phyloP scores from a whole-genome alignment of 2,329 filamentous ascomycete species.

The Lachnellula hyalina region DNA sequence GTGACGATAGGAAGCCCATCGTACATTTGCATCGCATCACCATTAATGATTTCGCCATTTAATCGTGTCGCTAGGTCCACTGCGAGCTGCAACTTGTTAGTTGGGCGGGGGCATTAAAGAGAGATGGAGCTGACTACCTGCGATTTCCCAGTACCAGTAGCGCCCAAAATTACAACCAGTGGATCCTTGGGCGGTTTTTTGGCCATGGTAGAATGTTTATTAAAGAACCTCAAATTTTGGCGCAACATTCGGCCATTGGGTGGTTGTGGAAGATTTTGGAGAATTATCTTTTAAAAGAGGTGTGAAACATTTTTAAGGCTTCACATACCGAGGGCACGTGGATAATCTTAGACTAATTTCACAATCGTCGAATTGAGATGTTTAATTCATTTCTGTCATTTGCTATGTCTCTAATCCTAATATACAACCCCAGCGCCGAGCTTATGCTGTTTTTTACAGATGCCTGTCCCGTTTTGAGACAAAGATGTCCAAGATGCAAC shows the following conservation, averaged over 20 bases:
- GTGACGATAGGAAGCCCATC: slow-evolving; percentile 87
- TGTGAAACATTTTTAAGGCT: too few relatives aligned
- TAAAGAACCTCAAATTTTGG: slow-evolving; percentile 3
- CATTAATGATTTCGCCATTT: slow-evolving; percentile 93
- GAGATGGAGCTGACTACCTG: slow-evolving; percentile 49
- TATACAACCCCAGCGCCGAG: slow-evolving; percentile 6
- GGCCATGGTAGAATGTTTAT: slow-evolving; percentile 19
- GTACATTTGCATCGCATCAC: slow-evolving; percentile 98
- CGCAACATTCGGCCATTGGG: slow-evolving; percentile 15
- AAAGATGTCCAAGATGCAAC: neutral
- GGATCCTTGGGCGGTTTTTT: slow-evolving; percentile 45
- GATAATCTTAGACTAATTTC: too few relatives aligned
- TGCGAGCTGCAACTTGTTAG: slow-evolving; percentile 42
- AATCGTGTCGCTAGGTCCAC: slow-evolving; percentile 78
- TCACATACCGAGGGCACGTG: too few relatives aligned
- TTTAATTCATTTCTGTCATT: neutral
- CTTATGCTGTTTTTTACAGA: slow-evolving; percentile 10
- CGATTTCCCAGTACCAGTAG: slow-evolving; percentile 91
- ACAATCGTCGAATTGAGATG: neutral
- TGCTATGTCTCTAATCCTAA: neutral
- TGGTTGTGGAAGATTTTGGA: neutral
- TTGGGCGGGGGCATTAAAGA: neutral
- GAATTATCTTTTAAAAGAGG: neutral
- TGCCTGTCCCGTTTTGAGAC: neutral
- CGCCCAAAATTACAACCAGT: slow-evolving; percentile 76